Percentiles rank a stretch among this genome's conserved stretches.
Conservation (phyloP, 2,329 filamentous ascomycete genomes). For the Fusarium ramigenum region DNA sequence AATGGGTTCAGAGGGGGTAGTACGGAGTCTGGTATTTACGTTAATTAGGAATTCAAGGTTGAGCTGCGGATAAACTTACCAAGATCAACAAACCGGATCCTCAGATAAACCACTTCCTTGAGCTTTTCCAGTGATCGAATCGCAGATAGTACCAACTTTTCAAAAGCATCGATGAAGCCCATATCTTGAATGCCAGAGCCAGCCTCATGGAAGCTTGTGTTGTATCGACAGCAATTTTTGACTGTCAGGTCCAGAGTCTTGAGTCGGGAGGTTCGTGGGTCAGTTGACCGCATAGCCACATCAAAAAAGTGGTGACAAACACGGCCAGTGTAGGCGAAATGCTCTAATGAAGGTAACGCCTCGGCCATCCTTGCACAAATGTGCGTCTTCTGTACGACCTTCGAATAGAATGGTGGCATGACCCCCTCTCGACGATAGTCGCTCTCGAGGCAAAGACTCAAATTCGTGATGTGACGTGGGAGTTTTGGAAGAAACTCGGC, state of each 20-base stretch:
- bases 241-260: slow-evolving; percentile 76
- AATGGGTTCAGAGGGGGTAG: slow-evolving; percentile 77
- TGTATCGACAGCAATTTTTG: slow-evolving; percentile 75
- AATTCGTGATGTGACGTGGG: slow-evolving; percentile 66
- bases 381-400: slow-evolving; percentile 67
- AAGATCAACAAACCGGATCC: slow-evolving; percentile 79
- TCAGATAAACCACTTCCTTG: slow-evolving; percentile 68
- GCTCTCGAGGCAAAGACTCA: slow-evolving; percentile 76
- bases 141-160: slow-evolving; percentile 71
- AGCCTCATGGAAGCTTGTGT: slow-evolving; percentile 66
- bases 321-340: slow-evolving; percentile 76
- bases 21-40: slow-evolving; percentile 65
- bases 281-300: slow-evolving; percentile 59
- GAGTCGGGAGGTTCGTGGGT: slow-evolving; percentile 61
- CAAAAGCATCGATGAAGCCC: slow-evolving; percentile 76
- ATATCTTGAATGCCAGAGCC: slow-evolving; percentile 77
- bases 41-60: slow-evolving; percentile 23
- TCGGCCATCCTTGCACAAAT: slow-evolving; percentile 72
- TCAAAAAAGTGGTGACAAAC: slow-evolving; percentile 77
- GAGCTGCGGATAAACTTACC: slow-evolving; percentile 53
- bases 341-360: slow-evolving; percentile 69
- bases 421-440: slow-evolving; percentile 73
- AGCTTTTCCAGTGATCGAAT: slow-evolving; percentile 69
- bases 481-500: slow-evolving; percentile 68
- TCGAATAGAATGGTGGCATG: slow-evolving; percentile 68